Conservation (phyloP, 306 rosid species). For the Dryas alaskensis region DNA sequence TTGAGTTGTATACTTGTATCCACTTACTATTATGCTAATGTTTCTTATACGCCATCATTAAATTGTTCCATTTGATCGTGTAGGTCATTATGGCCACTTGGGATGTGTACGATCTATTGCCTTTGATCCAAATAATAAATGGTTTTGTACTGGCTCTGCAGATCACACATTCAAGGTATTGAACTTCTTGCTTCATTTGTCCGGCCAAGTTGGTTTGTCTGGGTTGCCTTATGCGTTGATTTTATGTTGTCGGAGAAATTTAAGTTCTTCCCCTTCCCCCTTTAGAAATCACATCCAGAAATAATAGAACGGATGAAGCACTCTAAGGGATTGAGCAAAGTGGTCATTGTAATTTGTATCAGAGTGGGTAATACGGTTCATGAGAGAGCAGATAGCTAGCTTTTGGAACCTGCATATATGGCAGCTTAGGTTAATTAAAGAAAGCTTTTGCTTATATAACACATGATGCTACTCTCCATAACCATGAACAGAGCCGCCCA, state of each 20-base stretch:
- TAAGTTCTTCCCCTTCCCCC: background rate
- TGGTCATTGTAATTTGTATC: slow-evolving; percentile 12
- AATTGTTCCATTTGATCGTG: slow-evolving; percentile 23
- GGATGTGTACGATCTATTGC: slow-evolving; percentile 99
- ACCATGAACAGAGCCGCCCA: too few species aligned
- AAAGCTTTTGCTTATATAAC: too few species aligned
- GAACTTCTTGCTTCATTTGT: slow-evolving; percentile 15
- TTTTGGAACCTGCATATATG: too few species aligned
- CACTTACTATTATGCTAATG: background rate
- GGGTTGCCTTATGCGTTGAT: too few species aligned
- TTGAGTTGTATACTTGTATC: background rate
- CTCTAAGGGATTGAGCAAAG: background rate
- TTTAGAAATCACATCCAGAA: slow-evolving; percentile 11
- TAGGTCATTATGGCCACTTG: slow-evolving; percentile 96
- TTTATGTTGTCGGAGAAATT: background rate
- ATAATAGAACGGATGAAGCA: slow-evolving; percentile 12
- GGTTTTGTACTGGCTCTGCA: slow-evolving; percentile 99
- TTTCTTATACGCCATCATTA: background rate
- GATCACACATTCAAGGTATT: slow-evolving; percentile 97
- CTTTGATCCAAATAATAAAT: slow-evolving; percentile 90
- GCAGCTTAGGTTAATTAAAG: too few species aligned
- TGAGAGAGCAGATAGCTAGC: too few species aligned
- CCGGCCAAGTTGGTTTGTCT: slow-evolving; percentile 5
- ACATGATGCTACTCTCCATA: too few species aligned
- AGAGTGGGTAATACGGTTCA: too few species aligned